Percentiles rank a stretch among this genome's conserved stretches.
Evolutionary conservation across 1,284 basidiomycete genomes (phyloP).

Genomic region (Fistulina hepatica): DNA sequence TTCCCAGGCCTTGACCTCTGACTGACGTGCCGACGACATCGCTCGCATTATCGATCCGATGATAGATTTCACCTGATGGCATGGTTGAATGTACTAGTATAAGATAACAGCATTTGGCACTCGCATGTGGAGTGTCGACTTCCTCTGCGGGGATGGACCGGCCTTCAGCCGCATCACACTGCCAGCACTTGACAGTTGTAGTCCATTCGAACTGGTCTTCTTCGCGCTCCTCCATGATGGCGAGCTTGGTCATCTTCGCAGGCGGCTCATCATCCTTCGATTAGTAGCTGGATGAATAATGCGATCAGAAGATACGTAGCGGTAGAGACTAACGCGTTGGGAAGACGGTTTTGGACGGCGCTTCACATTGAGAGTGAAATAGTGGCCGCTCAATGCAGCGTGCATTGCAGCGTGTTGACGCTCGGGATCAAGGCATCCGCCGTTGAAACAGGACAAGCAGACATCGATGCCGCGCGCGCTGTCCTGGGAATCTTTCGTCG

Average conservation of each 20-base stretch:
- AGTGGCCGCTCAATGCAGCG: slow-evolving; percentile 60
- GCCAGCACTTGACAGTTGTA: slow-evolving; percentile 69
- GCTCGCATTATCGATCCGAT: slow-evolving; percentile 71
- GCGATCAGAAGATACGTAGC: background rate
- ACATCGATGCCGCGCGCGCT: slow-evolving; percentile 73
- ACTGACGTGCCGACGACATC: slow-evolving; percentile 82
- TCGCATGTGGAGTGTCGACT: slow-evolving; percentile 4
- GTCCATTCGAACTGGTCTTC: slow-evolving; percentile 78
- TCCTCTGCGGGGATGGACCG: slow-evolving; percentile 37
- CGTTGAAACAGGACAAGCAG: slow-evolving; percentile 91
- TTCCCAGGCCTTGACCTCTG: slow-evolving; percentile 96
- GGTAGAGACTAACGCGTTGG: slow-evolving; percentile 46
- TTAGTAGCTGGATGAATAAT: too few species aligned
- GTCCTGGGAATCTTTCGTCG: slow-evolving; percentile 39
- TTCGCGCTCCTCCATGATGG: slow-evolving; percentile 77
- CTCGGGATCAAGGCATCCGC: slow-evolving; percentile 60
- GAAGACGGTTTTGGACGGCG: slow-evolving; percentile 58
- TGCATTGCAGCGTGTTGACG: slow-evolving; percentile 69
- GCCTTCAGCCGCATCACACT: slow-evolving; percentile 48
- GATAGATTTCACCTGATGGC: slow-evolving; percentile 41
- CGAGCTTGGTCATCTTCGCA: slow-evolving; percentile 78
- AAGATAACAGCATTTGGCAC: background rate
- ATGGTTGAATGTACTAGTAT: background rate
- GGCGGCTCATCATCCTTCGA: slow-evolving; percentile 69
- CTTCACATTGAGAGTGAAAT: slow-evolving; percentile 74